These are phyloP conservation scores for Leccinum disarticulatum DNA, from an alignment of 768 basidiomycete genomes.

Conservation along the genomic window DNA sequence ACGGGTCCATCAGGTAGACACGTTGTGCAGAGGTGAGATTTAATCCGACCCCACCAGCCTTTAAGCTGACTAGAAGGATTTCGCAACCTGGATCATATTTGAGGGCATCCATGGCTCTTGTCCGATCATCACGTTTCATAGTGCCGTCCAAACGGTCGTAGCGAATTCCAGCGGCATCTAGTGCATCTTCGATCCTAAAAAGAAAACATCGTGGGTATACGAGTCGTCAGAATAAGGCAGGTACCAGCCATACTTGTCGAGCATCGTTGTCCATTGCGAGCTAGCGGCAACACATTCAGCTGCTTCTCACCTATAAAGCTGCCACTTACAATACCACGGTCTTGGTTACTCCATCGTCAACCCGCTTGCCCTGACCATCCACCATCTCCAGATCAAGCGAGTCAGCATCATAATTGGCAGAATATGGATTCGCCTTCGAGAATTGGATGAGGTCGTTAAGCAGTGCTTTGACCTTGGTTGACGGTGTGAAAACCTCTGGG, in stretches of 20 bases:
- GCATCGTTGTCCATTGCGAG: constrained; percentile 94
- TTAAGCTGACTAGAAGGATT: constrained; percentile 91
- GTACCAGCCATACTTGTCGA: constrained; percentile 65
- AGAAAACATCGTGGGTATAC: constrained; percentile 1
- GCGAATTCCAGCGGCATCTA: constrained; percentile 77
- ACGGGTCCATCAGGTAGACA: constrained; percentile 96
- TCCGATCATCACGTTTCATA: constrained; percentile 96
- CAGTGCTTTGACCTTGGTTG: constrained; percentile 87
- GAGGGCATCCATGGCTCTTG: constrained; percentile 87
- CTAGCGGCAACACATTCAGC: constrained; percentile 39
- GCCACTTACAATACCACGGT: constrained; percentile 90
- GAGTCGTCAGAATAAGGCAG: neutral
- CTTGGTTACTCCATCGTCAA: constrained; percentile 76
- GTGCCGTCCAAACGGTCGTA: constrained; percentile 95
- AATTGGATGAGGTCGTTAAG: constrained; percentile 77
- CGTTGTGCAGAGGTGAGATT: constrained; percentile 94
- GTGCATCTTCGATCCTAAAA: constrained; percentile 80
- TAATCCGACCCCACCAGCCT: constrained; percentile 95
- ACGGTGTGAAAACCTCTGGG: constrained; percentile 64
- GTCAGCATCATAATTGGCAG: constrained; percentile 79
- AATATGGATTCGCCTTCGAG: constrained; percentile 83
- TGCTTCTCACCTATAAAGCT: constrained; percentile 13
- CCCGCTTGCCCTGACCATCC: constrained; percentile 66
- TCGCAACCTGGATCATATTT: constrained; percentile 90
- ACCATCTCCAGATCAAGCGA: constrained; percentile 75